Base-by-base conservation (phyloP, 2,329 filamentous ascomycete species). In the Sphaceloma murrayae region DNA sequence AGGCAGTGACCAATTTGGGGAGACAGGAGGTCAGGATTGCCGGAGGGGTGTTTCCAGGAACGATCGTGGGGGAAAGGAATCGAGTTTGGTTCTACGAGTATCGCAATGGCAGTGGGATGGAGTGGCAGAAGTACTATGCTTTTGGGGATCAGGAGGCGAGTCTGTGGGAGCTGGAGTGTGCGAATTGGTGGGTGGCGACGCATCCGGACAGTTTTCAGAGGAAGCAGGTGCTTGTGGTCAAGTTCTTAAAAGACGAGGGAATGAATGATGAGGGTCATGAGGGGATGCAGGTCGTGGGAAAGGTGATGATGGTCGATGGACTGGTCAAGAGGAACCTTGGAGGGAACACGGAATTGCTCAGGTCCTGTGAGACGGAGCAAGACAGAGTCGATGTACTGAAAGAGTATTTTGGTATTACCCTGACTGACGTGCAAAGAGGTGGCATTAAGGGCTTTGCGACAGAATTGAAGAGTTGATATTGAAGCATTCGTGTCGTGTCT, bases 11-110 rank as follows among this genome's bases (percentile, higher is more conserved):
- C 17, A 43, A 43, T 34, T 16, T 43, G 27, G 40, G 40, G 17
- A 24, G 17, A 18, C 40, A 43, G 40, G 40, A 43, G 40, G 40
- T 43, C 10, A 32, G 40, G 40, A 11, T 43, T 14, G 18, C 7
- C 13, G 33, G 40, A 29, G 27, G 40, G 8, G 14, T 24, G 11
- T 43, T 43, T 22, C 27, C 40, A 18, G 17, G 27, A 2, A 43
- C 40, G 29, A 13, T 32, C 17, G 40, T 32, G 21, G 40, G 13
- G 27, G 30, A 19, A 11, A 32, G 40, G 40, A 43, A 43, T 24
- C 71, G 69, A 47, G 58, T 74, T 46, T 83, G 78, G 79, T 68
- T 82, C 46, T 81, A 79, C 54, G 71, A 82, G 58, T 73, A 74
- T 51, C 59, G 64, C 1, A 68, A 68, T 42, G 53, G 52, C 0